Evolutionary conservation across 352 stramenopile species (phyloP), one percentile per base, ranked within the genome.

Genomic region (Pythium grandisporangium): DNA sequence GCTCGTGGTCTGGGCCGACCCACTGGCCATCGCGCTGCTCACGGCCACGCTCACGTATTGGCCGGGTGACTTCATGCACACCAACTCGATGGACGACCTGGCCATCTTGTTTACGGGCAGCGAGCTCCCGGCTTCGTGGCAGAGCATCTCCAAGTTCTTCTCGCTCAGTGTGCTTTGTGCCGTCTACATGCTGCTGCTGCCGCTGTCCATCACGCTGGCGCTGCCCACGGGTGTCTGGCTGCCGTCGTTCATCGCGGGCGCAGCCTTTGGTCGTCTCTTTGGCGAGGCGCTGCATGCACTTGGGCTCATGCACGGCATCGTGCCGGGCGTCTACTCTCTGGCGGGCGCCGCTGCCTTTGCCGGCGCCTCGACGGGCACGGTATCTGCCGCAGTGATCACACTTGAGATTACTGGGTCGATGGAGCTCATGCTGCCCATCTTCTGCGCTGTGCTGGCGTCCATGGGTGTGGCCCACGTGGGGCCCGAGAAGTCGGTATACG

Each of bases 351-450:
- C 82, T 1, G 73, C 77, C 4, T 89, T 89, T 30, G 64, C 75
- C 1, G 69, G 56, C 3, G 75, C 70, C 13, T 70, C 74, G 3
- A 95, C 84, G 8, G 62, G 80, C 10, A 83, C 84, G 2, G 59
- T 95, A 2, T 92, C 76, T 3, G 76, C 84, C 10, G 81, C 79
- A 1, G 83, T 95, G 30, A 95, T 95, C 49, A 84, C 81, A 2
- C 55, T 93, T 26, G 82, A 95, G 51, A 81, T 95, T 48, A 95
- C 82, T 19, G 60, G 78, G 11, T 66, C 77, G 24, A 90, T 95
- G 63, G 63, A 66, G 5, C 58, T 92, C 45, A 88, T 92, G 41
- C 65, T 91, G 16, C 81, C 81, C 2, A 66, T 92, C 43, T 92
- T 94, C 44, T 81, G 74, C 51, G 61, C 72, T 3, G 66, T 75